phyloP scores from a whole-genome alignment of 768 basidiomycete genomes.

The Calocybe gangraenosa region DNA sequence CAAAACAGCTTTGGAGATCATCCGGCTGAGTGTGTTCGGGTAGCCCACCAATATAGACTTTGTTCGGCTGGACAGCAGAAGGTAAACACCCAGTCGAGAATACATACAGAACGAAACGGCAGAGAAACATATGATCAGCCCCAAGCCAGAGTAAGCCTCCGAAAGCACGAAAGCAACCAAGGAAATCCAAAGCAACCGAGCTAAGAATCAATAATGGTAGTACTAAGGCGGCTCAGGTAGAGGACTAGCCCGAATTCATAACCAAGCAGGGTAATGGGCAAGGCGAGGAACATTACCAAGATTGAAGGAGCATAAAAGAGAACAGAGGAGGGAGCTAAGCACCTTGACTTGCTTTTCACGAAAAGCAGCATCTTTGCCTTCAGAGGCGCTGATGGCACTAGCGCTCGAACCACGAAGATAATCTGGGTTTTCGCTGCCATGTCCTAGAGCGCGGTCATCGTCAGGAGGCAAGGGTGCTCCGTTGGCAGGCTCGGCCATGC shows the following conservation, averaged over 20 bases:
- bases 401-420: slow-evolving; percentile 49
- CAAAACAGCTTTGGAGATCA: slow-evolving; percentile 83
- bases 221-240: slow-evolving; percentile 30
- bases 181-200: slow-evolving; percentile 21
- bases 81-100: slow-evolving; percentile 63
- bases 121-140: slow-evolving; percentile 44
- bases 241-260: slow-evolving; percentile 32
- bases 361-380: slow-evolving; percentile 42
- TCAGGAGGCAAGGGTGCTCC: slow-evolving; percentile 46
- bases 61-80: slow-evolving; percentile 82
- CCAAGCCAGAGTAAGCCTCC: slow-evolving; percentile 37
- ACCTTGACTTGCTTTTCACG: slow-evolving; percentile 85
- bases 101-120: slow-evolving; percentile 40
- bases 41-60: slow-evolving; percentile 88
- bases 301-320: slow-evolving; percentile 25
- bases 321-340: slow-evolving; percentile 67
- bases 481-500: slow-evolving; percentile 39
- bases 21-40: slow-evolving; percentile 84
- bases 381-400: slow-evolving; percentile 36
- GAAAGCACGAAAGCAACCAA: slow-evolving; percentile 34
- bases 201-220: slow-evolving; percentile 33
- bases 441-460: slow-evolving; percentile 40
- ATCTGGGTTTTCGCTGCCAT: slow-evolving; percentile 48
- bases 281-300: slow-evolving; percentile 24
- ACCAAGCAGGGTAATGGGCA: slow-evolving; percentile 20